Evolutionary conservation across 805 yeast species (phyloP).

Genomic region (Kluyveromyces dobzhanskii): DNA sequence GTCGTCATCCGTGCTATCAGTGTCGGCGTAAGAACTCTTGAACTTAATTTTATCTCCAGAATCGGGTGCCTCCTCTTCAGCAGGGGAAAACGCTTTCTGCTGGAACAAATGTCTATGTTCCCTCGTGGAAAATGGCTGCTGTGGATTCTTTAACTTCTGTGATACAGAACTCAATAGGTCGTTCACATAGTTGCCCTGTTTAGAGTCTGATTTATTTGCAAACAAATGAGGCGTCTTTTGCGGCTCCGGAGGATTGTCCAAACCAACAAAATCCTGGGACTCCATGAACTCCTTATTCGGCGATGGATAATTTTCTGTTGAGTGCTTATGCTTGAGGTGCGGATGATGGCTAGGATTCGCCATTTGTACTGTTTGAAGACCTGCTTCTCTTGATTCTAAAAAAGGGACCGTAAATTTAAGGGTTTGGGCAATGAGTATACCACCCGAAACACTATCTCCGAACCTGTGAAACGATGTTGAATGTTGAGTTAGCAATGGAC

Average conservation of each 20-base stretch:
- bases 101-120: slow-evolving; percentile 3
- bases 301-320: neutral
- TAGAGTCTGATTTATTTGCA: neutral
- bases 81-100: neutral
- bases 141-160: neutral
- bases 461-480: too few relatives aligned
- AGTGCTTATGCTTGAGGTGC: neutral
- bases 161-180: neutral
- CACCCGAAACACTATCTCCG: too few relatives aligned
- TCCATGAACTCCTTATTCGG: slow-evolving; percentile 3
- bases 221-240: slow-evolving; percentile 11
- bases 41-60: slow-evolving; percentile 2
- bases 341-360: neutral
- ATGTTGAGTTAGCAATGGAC: too few relatives aligned
- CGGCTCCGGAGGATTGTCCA: slow-evolving; percentile 19
- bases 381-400: too few relatives aligned
- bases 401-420: too few relatives aligned
- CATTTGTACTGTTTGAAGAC: too few relatives aligned
- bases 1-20: neutral
- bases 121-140: neutral
- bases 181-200: neutral
- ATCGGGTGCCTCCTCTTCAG: neutral
- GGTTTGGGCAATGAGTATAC: too few relatives aligned
- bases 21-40: too few relatives aligned
- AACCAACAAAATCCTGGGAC: slow-evolving; percentile 14